A percentile compares a stretch with the other conserved stretches of the same genome.
Evolutionary conservation across 2,329 filamentous ascomycete genomes (phyloP).

Genomic region (Paecilomyces variotii): DNA sequence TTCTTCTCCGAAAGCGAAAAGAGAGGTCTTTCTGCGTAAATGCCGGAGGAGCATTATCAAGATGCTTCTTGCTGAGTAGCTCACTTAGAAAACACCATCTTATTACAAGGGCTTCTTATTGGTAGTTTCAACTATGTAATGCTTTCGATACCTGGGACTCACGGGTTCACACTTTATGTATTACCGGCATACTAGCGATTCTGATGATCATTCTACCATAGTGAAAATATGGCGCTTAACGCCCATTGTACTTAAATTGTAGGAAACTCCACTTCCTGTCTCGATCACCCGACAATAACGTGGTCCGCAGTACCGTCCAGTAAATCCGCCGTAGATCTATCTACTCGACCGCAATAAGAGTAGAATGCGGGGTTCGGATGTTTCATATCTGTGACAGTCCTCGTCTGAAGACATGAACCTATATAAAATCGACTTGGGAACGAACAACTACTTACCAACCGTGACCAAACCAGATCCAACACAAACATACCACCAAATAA

Average conservation of each 20-base stretch:
- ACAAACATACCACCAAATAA: background rate
- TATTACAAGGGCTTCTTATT: background rate
- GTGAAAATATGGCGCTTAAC: background rate
- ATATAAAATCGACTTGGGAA: background rate
- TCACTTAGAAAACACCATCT: background rate
- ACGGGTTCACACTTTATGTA: background rate
- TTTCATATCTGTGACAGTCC: background rate
- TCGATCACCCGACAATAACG: background rate
- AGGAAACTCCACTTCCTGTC: background rate
- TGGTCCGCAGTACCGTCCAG: background rate
- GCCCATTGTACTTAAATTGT: background rate
- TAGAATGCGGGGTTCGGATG: background rate
- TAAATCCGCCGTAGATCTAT: background rate
- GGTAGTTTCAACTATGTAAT: background rate
- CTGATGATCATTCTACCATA: background rate
- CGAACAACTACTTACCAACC: background rate
- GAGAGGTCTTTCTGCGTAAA: constrained; percentile 65
- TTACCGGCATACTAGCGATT: background rate
- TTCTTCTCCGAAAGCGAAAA: constrained; percentile 96
- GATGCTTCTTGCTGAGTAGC: background rate
- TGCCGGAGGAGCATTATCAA: constrained; percentile 5
- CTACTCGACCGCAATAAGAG: background rate
- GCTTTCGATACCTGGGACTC: background rate
- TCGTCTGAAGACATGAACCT: background rate
- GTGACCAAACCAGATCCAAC: background rate